Evolutionary conservation across 2,329 filamentous ascomycete genomes (phyloP), one percentile per base, ranked within the genome.

Genomic region (Teratosphaeria zuluensis): DNA sequence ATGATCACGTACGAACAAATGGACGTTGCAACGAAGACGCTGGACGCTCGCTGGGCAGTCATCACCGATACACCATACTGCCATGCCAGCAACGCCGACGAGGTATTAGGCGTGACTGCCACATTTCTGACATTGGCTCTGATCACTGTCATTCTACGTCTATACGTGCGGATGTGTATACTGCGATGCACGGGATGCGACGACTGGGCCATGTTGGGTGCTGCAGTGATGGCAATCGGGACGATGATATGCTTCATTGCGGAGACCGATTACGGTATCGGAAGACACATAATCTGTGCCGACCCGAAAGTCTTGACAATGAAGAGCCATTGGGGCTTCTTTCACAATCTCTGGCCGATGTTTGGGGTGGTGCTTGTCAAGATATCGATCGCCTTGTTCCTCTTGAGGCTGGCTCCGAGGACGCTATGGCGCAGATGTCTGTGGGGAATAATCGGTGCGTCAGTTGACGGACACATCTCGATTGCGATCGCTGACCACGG

Each of bases 131-230:
- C 55, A 7, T 48, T 63, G 4, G 65, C 65, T 6, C 54, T 66
- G 51, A 54, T 67, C 51, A 55, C 63, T 19, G 60, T 66, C 28
- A 60, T 58, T 11, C 54, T 65, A 9, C 62, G 67, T 14, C 38
- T 67, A 16, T 60, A 60, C 21, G 80, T 81, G 30, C 74, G 80
- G 11, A 30, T 74, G 2, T 64, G 67, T 11, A 75, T 82, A 67
- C 72, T 82, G 52, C 77, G 74, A 28, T 77, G 76, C 31, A 71
- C 78, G 52, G 79, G 80, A 1, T 63, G 71, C 28, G 81, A 83
- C 70, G 80, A 82, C 64, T 77, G 72, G 59, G 61, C 76, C 1
- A 80, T 81, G 64, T 55, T 76, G 1, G 59, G 68, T 3, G 74
- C 78, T 3, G 71, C 73, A 69, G 70, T 79, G 14, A 61, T 68